These are phyloP conservation scores for Glycine tomentella DNA, from an alignment of 306 rosid species.

Conservation along the genomic window DNA sequence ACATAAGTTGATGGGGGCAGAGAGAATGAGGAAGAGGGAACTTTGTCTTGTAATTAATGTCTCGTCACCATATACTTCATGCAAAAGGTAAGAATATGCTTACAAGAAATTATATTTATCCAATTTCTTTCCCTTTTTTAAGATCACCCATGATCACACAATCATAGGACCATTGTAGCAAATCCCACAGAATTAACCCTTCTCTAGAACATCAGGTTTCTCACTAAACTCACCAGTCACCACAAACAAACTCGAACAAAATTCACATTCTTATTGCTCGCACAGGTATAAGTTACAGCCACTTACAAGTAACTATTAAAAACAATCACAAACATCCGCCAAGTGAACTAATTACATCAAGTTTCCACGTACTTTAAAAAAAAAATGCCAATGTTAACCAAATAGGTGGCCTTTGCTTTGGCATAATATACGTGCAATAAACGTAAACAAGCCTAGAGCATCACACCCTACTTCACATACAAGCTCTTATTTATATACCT, in stretches of 20 bases:
- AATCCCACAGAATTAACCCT: neutral
- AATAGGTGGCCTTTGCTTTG: conserved; percentile 17
- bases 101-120: neutral
- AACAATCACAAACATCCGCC: conserved; percentile 12
- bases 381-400: conserved; percentile 32
- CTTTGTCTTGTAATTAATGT: neutral
- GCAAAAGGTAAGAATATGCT: conserved; percentile 52
- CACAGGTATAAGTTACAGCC: conserved; percentile 47
- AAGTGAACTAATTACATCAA: conserved; percentile 20
- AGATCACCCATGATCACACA: neutral
- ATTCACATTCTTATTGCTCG: neutral
- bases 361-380: conserved; percentile 17
- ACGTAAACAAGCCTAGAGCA: conserved; percentile 42
- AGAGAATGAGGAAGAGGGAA: neutral
- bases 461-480: conserved; percentile 37
- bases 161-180: neutral
- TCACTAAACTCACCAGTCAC: neutral
- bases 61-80: conserved; percentile 12
- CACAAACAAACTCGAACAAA: neutral
- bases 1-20: neutral
- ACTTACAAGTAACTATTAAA: conserved; percentile 55
- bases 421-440: conserved; percentile 45
- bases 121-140: neutral
- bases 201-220: conserved; percentile 2
- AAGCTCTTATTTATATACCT: conserved; percentile 37